Base-by-base conservation (phyloP, 164 flowering plant species). In the Umbilicus rupestris region DNA sequence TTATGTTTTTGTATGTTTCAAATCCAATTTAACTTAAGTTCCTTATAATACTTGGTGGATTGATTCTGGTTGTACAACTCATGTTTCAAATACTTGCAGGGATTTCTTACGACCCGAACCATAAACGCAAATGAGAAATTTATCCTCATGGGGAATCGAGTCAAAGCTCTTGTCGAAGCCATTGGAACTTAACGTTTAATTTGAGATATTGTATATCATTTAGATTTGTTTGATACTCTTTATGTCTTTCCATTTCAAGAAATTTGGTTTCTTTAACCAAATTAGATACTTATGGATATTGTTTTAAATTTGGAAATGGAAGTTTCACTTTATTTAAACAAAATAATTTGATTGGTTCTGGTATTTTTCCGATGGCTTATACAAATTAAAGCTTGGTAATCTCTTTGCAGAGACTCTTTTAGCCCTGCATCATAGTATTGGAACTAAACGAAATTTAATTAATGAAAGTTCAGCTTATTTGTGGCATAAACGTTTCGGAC, bases 1-100 rank as follows among this genome's bases (percentile, higher is more conserved):
- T 65, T 22, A 12, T 12, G 30, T 1, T 1, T 65, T 7, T 17
- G 30, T 65, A 42, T 41, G 52, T 65, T 66, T 60, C 57, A 47
- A 72, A 68, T 68, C 70, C 0, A 59, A 66, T 66, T 16, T 71
- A 5, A 35, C 22, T 46, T 39, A 66, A 14, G 28, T 39, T 71
- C 52, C 57, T 60, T 62, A 7, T 37, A 67, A 62, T 52, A 52
- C 64, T 33, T 63, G 67, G 67, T 72, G n/a, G n/a, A n/a, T n/a
- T n/a, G n/a, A n/a, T n/a, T n/a, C n/a, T n/a, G n/a, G n/a, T n/a
- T n/a, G n/a, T 39, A 39, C 41, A 39, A 42, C 5, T 60, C 69
- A 71, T 71, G 47, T 71, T 59, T 44, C 60, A 0, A 68, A 65
- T 28, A 14, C 24, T 4, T 68, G 62, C 66, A 68, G 49, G 65